Evolutionary conservation across 106 monocot genomes (phyloP).

Genomic region (Dioscorea zingiberensis): DNA sequence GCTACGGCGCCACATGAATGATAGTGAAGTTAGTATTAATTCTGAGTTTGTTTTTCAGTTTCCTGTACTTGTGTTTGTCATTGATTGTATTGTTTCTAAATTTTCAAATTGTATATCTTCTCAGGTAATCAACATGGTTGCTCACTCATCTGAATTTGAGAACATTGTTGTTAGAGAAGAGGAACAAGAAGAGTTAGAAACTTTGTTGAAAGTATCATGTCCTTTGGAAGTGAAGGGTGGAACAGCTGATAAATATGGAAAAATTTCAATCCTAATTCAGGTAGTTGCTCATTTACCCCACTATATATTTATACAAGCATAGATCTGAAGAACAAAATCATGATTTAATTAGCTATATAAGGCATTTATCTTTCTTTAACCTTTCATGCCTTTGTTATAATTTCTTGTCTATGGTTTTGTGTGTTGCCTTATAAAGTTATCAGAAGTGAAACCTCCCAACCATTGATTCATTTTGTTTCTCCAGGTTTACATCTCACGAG

Average conservation of each 20-base stretch:
- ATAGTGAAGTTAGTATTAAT: slow-evolving; percentile 61
- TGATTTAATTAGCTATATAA: too few species aligned
- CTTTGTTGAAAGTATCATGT: slow-evolving; percentile 43
- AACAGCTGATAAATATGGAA: slow-evolving; percentile 70
- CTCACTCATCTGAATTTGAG: slow-evolving; percentile 94
- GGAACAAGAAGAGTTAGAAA: slow-evolving; percentile 89
- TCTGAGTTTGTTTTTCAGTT: not conserved
- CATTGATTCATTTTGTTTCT: slow-evolving; percentile 8
- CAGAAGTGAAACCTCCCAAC: not conserved
- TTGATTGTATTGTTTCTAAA: not conserved
- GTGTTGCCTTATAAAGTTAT: too few species aligned
- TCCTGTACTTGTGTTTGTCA: not conserved
- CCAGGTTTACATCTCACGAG: slow-evolving; percentile 84
- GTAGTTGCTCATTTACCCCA: slow-evolving; percentile 14
- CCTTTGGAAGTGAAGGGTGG: slow-evolving; percentile 91
- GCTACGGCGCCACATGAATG: slow-evolving; percentile 96
- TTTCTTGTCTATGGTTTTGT: too few species aligned
- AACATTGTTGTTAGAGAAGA: slow-evolving; percentile 93
- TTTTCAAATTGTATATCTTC: not conserved
- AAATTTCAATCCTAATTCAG: slow-evolving; percentile 95
- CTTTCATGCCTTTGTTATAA: too few species aligned
- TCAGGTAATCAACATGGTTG: slow-evolving; percentile 92
- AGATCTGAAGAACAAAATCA: too few species aligned
- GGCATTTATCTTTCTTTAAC: too few species aligned
- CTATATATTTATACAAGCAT: too few species aligned